Evolutionary conservation across 2,329 filamentous ascomycete genomes (phyloP).

Genomic region (Alternaria brassicae): DNA sequence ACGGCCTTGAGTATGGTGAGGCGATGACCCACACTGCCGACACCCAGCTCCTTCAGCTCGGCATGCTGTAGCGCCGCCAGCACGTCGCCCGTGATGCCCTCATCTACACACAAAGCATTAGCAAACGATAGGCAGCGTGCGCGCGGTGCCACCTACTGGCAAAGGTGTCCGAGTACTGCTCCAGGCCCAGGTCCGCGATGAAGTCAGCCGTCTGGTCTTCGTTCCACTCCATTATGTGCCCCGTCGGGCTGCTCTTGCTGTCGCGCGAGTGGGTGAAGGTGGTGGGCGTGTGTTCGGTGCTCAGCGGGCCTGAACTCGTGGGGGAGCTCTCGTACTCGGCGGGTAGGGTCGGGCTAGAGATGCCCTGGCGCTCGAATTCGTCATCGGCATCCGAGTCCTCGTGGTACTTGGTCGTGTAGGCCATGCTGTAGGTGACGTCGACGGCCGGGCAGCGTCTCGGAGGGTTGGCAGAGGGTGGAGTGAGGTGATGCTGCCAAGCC

Average conservation of each 20-base stretch:
- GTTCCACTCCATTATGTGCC: slow-evolving; percentile 80
- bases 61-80: slow-evolving; percentile 88
- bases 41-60: slow-evolving; percentile 93
- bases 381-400: slow-evolving; percentile 77
- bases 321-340: slow-evolving; percentile 73
- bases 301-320: slow-evolving; percentile 75
- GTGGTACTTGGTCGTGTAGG: slow-evolving; percentile 65
- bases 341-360: slow-evolving; percentile 66
- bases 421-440: slow-evolving; percentile 35
- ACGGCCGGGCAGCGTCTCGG: slow-evolving; percentile 7
- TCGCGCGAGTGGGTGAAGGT: slow-evolving; percentile 72
- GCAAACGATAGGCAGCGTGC: neutral
- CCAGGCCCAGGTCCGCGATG: slow-evolving; percentile 77
- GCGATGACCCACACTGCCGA: slow-evolving; percentile 90
- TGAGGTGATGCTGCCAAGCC: slow-evolving; percentile 36
- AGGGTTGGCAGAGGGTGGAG: slow-evolving; percentile 17
- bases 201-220: slow-evolving; percentile 92
- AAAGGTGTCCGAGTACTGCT: slow-evolving; percentile 83
- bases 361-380: slow-evolving; percentile 78
- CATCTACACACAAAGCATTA: slow-evolving; percentile 65
- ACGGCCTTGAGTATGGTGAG: slow-evolving; percentile 94
- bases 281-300: slow-evolving; percentile 78
- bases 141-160: slow-evolving; percentile 68
- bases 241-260: slow-evolving; percentile 72
- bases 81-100: slow-evolving; percentile 92